Base-by-base conservation (phyloP, 768 basidiomycete genomes). In the Phylloporus sp. region DNA sequence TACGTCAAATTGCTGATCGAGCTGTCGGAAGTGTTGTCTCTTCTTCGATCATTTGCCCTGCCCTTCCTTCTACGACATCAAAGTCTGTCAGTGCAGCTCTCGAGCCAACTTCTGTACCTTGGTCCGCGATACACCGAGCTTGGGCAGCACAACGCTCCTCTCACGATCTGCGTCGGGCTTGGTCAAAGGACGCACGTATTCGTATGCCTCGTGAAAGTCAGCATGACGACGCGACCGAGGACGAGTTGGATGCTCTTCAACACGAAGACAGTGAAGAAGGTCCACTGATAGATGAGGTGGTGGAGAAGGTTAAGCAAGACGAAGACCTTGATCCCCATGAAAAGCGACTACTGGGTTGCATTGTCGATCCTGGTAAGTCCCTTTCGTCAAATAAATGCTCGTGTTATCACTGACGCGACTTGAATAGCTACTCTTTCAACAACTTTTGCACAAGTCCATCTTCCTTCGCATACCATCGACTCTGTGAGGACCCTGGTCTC, bases 401-500 rank as follows among this genome's bases (percentile, higher is more conserved):
- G 45, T n/a, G 49, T n/a, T n/a, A 36, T 18, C 6, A n/a, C 36
- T 60, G 20, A 63, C 28, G 35, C 29, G 20, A 54, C 47, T 24
- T 9, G 32, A 24, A 28, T 50, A 91, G 89, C 69, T 24, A 75
- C 86, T 0, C 83, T 93, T 73, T 79, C 85, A 12, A 95, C 93
- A 8, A 84, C 88, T 0, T 97, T 95, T 68, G 76, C 75, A 46
- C 87, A 94, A 57, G 93, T 97, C 23, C 91, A 95, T 66, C 78
- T 97, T 38, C 93, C 94, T 10, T 68, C 81, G 16, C 85, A 87
- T 64, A 95, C 93, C 0, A 88, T 95, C 43, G 94, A 97, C 68
- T 88, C 91, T 22, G 85, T 97, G 38, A 82, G 95, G 58, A 94
- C 91, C 0, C 82, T 95, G 49, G 91, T 97, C 10, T 93, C 92